Conservation (phyloP, 768 basidiomycete genomes). For the Trametes cubensis region DNA sequence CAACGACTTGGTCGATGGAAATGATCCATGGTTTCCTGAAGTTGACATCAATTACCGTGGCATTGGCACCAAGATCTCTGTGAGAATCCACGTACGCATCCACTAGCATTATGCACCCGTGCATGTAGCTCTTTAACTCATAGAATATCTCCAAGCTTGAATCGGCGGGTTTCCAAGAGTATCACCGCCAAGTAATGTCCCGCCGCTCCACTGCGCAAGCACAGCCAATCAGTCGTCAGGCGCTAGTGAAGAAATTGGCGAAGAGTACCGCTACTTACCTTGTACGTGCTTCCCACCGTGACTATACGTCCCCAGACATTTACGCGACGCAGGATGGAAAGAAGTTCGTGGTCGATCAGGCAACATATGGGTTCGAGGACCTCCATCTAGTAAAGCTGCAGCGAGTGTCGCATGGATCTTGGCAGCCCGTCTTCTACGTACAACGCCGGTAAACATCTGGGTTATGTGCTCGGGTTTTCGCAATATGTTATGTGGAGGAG, state of each 20-base stretch:
- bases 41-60: no score
- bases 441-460: no score
- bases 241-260: constrained; percentile 4
- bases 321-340: background rate
- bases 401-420: background rate
- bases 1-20: no score
- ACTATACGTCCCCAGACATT: background rate
- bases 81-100: constrained; percentile 11
- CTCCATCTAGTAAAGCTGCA: background rate
- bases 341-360: background rate
- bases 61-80: constrained; percentile 1
- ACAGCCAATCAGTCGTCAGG: background rate
- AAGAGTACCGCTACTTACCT: constrained; percentile 1
- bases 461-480: no score
- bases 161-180: background rate
- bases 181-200: constrained; percentile 11
- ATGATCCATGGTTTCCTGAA: no score
- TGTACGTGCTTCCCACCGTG: background rate
- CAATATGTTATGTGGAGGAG: no score
- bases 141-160: background rate
- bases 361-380: background rate
- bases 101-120: no score
- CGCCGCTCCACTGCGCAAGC: background rate
- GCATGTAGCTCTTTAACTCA: background rate
- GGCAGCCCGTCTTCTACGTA: constrained; percentile 1